These are phyloP conservation scores for Exophiala sp. DNA, from an alignment of 2,329 filamentous ascomycete genomes.

Conservation along the genomic window DNA sequence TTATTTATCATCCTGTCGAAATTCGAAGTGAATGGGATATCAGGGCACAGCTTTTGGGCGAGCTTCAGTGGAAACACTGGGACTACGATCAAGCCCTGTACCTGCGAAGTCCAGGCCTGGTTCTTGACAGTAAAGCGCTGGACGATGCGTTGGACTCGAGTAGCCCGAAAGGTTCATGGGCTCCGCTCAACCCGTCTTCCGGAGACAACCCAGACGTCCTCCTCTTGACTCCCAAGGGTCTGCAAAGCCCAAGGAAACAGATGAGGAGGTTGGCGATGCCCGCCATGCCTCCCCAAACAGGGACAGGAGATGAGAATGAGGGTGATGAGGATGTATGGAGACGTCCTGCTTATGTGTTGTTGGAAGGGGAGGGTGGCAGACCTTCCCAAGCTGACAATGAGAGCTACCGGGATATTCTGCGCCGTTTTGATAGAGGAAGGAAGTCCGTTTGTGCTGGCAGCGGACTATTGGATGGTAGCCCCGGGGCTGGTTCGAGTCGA, in stretches of 20 bases:
- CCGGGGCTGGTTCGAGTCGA: background rate
- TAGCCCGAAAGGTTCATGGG: conserved; percentile 17
- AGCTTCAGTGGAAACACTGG: conserved; percentile 25
- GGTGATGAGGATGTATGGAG: conserved; percentile 1
- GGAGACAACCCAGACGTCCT: conserved; percentile 25
- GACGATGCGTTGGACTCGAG: conserved; percentile 34
- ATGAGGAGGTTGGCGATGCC: conserved; percentile 17
- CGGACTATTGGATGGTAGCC: conserved; percentile 5
- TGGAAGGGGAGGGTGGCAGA: conserved; percentile 15
- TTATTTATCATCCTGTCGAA: conserved; percentile 31
- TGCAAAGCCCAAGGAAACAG: conserved; percentile 20
- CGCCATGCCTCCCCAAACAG: background rate
- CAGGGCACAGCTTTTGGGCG: conserved; percentile 24
- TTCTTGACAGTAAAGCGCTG: conserved; percentile 36
- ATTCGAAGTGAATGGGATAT: conserved; percentile 18
- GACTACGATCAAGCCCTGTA: conserved; percentile 41
- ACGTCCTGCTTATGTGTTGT: conserved; percentile 24
- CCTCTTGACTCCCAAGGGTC: conserved; percentile 18
- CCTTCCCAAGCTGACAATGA: conserved; percentile 1
- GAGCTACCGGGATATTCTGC: conserved; percentile 7
- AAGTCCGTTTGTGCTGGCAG: conserved; percentile 19
- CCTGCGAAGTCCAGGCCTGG: conserved; percentile 38
- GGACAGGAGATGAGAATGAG: conserved; percentile 1
- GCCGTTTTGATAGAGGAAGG: conserved; percentile 8
- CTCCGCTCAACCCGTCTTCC: conserved; percentile 18